Base-by-base conservation (phyloP, 352 stramenopile genomes). In the Phytophthora podocarpi region DNA sequence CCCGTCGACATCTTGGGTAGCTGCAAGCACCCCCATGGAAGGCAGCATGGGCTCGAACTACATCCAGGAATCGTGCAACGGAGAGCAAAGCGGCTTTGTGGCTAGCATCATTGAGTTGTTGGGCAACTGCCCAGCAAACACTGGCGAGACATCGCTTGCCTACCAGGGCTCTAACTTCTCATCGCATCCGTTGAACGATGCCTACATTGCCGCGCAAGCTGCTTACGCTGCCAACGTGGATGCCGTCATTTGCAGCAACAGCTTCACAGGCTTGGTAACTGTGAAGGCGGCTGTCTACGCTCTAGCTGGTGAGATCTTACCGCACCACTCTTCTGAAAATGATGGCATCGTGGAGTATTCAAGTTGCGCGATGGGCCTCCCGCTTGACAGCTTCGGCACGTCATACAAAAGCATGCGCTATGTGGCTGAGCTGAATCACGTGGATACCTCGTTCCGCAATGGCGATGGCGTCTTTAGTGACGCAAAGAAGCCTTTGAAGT, bases 401-500 rank as follows among this genome's bases (percentile, higher is more conserved):
- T 51, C 52, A 10, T 87, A 84, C 59, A 50, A 64, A 12, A 82
- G 62, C 47, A 16, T 24, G 15, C 72, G 67, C 57, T 91, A 91
- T 45, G 41, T 67, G 42, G 61, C 70, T 10, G 61, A 68, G 40
- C 58, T 91, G 9, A 91, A 89, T 57, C 79, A 91, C 54, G 53
- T 74, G 10, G 82, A 91, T 36, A 82, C 56, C 12, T 68, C 75
- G 10, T 87, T 89, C 61, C 74, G 67, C 40, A 74, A 87, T 53
- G 79, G 79, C 6, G 82, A 91, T 52, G 73, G 70, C 4, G 53
- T 84, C 31, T 79, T 84, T 31, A 63, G 72, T 35, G 58, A 76
- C 13, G 39, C 64, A 12, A 74, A 83, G 53, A 91, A 85, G 57
- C 82, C 82, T 0, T 32, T 86, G 23, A 89, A 88, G 49, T 91